phyloP scores from a whole-genome alignment of 176 grass and related monocot species.

The Raddia guianensis region DNA sequence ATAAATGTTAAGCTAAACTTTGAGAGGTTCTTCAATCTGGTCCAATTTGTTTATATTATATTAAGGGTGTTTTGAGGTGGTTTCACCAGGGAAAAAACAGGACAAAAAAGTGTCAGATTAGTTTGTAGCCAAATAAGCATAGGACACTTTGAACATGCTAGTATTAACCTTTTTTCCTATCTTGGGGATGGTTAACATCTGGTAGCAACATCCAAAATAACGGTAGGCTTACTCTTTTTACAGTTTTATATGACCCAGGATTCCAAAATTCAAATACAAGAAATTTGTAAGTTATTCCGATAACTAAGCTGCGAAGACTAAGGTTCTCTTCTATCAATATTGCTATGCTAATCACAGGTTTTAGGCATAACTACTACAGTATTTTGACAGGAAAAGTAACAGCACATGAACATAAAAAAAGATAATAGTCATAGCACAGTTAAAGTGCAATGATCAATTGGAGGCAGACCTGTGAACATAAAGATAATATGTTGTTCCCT shows the following conservation, averaged over 20 bases:
- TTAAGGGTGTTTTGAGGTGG: too few species aligned
- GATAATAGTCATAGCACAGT: background rate
- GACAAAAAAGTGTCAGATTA: too few species aligned
- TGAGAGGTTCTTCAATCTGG: too few species aligned
- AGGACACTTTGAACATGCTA: too few species aligned
- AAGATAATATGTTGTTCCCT: constrained; percentile 89
- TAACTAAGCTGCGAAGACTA: constrained; percentile 24
- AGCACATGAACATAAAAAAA: background rate
- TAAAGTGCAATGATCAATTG: constrained; percentile 15
- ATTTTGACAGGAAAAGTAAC: constrained; percentile 35
- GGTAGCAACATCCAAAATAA: constrained; percentile 34
- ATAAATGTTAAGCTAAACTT: too few species aligned
- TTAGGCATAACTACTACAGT: constrained; percentile 30
- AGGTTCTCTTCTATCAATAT: constrained; percentile 3
- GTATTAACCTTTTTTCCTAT: background rate
- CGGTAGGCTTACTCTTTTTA: constrained; percentile 13
- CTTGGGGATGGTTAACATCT: background rate
- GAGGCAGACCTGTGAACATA: constrained; percentile 90
- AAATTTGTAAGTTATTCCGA: constrained; percentile 21
- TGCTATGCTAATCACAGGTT: background rate
- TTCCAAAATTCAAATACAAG: constrained; percentile 30
- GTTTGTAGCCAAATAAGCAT: too few species aligned
- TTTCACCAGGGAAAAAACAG: too few species aligned
- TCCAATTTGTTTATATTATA: too few species aligned
- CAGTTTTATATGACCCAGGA: constrained; percentile 12